Evolutionary conservation across 2,329 filamentous ascomycete species (phyloP).

Genomic region (Sporothrix sp.): DNA sequence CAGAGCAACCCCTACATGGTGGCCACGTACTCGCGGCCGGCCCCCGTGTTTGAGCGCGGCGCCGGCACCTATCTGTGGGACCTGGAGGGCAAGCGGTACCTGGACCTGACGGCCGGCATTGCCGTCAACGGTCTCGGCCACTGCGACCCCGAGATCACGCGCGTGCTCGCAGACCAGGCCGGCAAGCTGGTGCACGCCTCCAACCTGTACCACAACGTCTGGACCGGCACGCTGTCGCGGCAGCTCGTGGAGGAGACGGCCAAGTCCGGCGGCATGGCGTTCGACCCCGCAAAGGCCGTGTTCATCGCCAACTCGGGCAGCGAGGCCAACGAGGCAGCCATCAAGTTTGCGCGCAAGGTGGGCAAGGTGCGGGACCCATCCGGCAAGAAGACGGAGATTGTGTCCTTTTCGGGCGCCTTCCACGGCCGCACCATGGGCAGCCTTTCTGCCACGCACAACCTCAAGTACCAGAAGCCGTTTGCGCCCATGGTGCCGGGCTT

Average conservation of each 20-base stretch:
- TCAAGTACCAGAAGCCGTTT: slow-evolving; percentile 95
- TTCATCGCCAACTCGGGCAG: slow-evolving; percentile 96
- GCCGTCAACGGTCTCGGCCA: slow-evolving; percentile 91
- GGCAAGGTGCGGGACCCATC: slow-evolving; percentile 66
- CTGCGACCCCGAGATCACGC: slow-evolving; percentile 67
- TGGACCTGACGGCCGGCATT: slow-evolving; percentile 94
- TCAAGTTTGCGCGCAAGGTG: slow-evolving; percentile 92
- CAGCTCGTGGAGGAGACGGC: slow-evolving; percentile 73
- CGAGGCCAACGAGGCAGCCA: slow-evolving; percentile 94
- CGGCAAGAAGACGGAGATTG: slow-evolving; percentile 68
- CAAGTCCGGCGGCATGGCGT: slow-evolving; percentile 69
- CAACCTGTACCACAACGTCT: slow-evolving; percentile 94
- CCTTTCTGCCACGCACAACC: slow-evolving; percentile 91
- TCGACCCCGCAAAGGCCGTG: slow-evolving; percentile 50
- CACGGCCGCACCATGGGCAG: slow-evolving; percentile 95
- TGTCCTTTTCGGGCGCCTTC: slow-evolving; percentile 87
- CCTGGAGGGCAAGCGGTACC: slow-evolving; percentile 75
- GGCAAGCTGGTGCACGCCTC: slow-evolving; percentile 80
- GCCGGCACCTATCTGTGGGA: slow-evolving; percentile 86
- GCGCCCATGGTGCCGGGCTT: slow-evolving; percentile 93
- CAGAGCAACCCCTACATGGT: slow-evolving; percentile 85
- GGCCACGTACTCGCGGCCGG: slow-evolving; percentile 82
- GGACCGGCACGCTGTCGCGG: slow-evolving; percentile 84
- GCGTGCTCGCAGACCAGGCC: slow-evolving; percentile 55
- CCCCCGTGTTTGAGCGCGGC: slow-evolving; percentile 81